phyloP scores from a whole-genome alignment of 2,329 filamentous ascomycete genomes.

The Ceratocystis diversiconidia region DNA sequence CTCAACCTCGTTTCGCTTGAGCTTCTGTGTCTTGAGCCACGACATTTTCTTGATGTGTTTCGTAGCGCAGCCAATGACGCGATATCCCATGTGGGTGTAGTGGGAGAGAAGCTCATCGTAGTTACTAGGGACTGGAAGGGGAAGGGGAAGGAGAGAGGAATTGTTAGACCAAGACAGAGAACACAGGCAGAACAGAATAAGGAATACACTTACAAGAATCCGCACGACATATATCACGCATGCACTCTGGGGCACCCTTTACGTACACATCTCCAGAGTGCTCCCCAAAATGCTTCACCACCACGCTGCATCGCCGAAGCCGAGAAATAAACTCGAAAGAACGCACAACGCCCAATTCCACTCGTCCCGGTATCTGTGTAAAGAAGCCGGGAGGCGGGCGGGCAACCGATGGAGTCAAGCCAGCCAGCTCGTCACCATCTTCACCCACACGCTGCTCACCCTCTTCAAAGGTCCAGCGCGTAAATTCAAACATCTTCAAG shows the following conservation, averaged over 20 bases:
- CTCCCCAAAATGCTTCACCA: conserved; percentile 77
- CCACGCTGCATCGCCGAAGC: conserved; percentile 77
- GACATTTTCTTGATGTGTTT: conserved; percentile 77
- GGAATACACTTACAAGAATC: conserved; percentile 51
- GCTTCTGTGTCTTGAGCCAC: conserved; percentile 90
- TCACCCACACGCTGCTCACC: conserved; percentile 55
- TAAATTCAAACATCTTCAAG: conserved; percentile 98
- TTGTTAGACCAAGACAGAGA: neutral
- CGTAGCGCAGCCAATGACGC: conserved; percentile 88
- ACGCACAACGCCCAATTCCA: conserved; percentile 76
- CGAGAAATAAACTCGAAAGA: conserved; percentile 93
- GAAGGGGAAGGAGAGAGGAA: neutral
- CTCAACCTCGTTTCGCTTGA: conserved; percentile 76
- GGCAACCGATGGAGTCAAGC: conserved; percentile 76
- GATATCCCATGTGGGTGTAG: conserved; percentile 91
- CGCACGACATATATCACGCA: conserved; percentile 79
- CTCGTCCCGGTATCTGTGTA: conserved; percentile 13
- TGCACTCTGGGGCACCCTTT: conserved; percentile 91
- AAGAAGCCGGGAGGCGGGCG: conserved; percentile 44
- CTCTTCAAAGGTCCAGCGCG: conserved; percentile 83
- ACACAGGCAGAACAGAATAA: neutral
- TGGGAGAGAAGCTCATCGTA: conserved; percentile 79
- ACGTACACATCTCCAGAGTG: conserved; percentile 79
- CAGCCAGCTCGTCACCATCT: conserved; percentile 60
- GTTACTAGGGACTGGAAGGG: conserved; percentile 53